Evolutionary conservation across 192 early-diverging fungal species (phyloP).

Genomic region (Linnemannia exigua): DNA sequence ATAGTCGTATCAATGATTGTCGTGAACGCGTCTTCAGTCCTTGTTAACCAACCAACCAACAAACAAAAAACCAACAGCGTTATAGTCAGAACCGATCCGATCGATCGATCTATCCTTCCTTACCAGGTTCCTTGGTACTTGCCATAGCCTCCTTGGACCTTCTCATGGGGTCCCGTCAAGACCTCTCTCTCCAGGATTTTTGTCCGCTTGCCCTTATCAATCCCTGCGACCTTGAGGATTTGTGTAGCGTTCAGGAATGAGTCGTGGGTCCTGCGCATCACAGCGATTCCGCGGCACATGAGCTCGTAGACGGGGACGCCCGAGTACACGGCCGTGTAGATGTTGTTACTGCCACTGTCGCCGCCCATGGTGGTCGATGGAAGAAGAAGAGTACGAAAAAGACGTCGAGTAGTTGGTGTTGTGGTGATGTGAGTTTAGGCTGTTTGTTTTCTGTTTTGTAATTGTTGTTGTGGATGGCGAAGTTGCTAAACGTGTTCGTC

Average conservation of each 20-base stretch:
- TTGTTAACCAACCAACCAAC: too few species aligned
- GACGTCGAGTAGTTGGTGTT: neutral
- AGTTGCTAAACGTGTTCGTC: too few species aligned
- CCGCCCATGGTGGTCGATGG: neutral
- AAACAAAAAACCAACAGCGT: too few species aligned
- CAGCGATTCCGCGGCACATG: constrained; percentile 77
- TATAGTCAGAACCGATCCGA: neutral
- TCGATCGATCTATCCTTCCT: constrained; percentile 16
- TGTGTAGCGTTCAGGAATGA: constrained; percentile 93
- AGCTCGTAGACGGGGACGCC: constrained; percentile 89
- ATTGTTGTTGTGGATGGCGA: neutral
- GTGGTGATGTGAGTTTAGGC: too few species aligned
- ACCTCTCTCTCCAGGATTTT: constrained; percentile 93
- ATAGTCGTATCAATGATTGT: too few species aligned
- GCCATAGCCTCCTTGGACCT: constrained; percentile 96
- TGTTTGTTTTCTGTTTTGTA: too few species aligned
- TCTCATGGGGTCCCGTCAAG: constrained; percentile 85
- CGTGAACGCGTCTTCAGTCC: too few species aligned
- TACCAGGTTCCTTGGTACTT: constrained; percentile 94
- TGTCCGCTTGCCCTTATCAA: constrained; percentile 88
- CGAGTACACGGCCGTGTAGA: constrained; percentile 71
- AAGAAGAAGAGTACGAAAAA: neutral
- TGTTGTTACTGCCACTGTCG: constrained; percentile 29
- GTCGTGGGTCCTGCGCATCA: constrained; percentile 87
- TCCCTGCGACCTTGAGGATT: constrained; percentile 93